Evolutionary conservation across 176 grass and related monocot species (phyloP), one percentile per base, ranked within the genome.

Genomic region (Zizania latifolia): DNA sequence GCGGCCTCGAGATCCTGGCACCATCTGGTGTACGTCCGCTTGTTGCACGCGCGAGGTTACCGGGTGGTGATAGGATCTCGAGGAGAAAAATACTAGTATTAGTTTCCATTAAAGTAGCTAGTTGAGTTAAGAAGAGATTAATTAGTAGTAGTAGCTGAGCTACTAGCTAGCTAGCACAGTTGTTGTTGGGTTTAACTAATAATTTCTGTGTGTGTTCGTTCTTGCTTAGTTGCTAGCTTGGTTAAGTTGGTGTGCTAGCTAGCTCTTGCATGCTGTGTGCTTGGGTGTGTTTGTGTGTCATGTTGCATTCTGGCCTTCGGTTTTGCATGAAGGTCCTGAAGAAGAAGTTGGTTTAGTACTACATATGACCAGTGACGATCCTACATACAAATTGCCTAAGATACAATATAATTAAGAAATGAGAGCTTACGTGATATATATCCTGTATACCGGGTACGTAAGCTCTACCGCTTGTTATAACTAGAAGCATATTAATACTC

Each of bases 31-130:
- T 36, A 58, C 71, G 21, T 31, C 8, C 60, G 74, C 44, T 12
- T 17, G 19, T 40, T 50, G 37, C 32, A 39, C 44, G 13, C 31
- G 48, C 55, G 12, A 53, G 10, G 66, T 76, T 76, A 67, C 88
- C 38, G 40, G 92, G 86, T 95, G 92, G 92, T 96, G 86, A 84
- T 89, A 96, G 92, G 92, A 92, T 96, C 89, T 92, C 75, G 44
- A 66, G 65, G 58, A 65, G 31, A 78, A 76, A 24, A 63, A 31
- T 54, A 34, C n/a, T 24, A 22, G 30, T 10, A 46, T 8, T 62
- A n/a, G n/a, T n/a, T n/a, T n/a, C n/a, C n/a, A n/a, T n/a, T n/a
- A n/a, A n/a, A n/a, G n/a, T 62, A 73, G 56, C 57, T 81, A 68
- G 11, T 58, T 17, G 9, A 70, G n/a, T n/a, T n/a, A n/a, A n/a